A percentile compares a stretch with the other conserved stretches of the same genome.
Evolutionary conservation across 495 filamentous ascomycete genomes (phyloP).

Genomic region (Penicillium simplicissimum): DNA sequence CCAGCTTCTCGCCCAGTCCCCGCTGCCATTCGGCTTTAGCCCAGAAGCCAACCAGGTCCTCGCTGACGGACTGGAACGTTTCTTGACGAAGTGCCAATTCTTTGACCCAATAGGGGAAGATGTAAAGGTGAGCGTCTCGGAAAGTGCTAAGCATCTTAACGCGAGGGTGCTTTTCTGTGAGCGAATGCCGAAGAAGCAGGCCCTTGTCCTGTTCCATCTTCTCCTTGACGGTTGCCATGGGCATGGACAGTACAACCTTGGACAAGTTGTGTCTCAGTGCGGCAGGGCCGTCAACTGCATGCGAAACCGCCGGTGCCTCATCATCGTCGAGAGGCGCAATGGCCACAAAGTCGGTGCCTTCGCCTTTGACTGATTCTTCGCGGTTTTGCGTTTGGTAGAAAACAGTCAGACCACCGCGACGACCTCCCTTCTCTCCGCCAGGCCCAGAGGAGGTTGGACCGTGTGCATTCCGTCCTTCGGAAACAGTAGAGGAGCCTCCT

Average conservation of each 20-base stretch:
- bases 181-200: constrained; percentile 67
- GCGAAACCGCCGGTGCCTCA: constrained; percentile 51
- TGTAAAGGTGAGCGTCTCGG: constrained; percentile 88
- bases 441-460: constrained; percentile 39
- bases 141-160: constrained; percentile 75
- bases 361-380: constrained; percentile 73
- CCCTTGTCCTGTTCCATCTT: constrained; percentile 68
- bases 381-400: constrained; percentile 83
- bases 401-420: constrained; percentile 78
- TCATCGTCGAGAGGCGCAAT: constrained; percentile 61
- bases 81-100: constrained; percentile 78
- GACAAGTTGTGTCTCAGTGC: constrained; percentile 65
- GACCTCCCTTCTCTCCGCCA: constrained; percentile 54
- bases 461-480: constrained; percentile 28
- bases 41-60: constrained; percentile 95
- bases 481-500: constrained; percentile 38
- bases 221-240: constrained; percentile 84
- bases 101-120: constrained; percentile 89
- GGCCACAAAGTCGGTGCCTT: constrained; percentile 87
- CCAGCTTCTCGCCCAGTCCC: constrained; percentile 74
- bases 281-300: constrained; percentile 49
- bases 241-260: constrained; percentile 69
- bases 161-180: constrained; percentile 70
- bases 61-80: constrained; percentile 78
- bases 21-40: constrained; percentile 90